Evolutionary conservation across 2,329 filamentous ascomycete species (phyloP), one percentile per base, ranked within the genome.

Genomic region (Fusarium continuum): DNA sequence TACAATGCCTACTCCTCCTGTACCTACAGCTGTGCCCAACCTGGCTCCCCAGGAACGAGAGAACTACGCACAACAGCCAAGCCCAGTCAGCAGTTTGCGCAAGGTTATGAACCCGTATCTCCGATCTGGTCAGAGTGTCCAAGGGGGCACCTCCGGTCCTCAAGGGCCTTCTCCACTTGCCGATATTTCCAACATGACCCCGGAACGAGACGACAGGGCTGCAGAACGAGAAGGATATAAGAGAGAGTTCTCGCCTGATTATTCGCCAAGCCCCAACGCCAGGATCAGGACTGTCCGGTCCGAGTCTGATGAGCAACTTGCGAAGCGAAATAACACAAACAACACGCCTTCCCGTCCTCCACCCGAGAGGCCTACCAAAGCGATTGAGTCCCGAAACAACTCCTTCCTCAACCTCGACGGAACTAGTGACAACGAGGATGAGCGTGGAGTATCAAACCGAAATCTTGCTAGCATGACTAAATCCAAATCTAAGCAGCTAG

Each of bases 61-160:
- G 16, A 69, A 69, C 23, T 64, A 70, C 5, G 74, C 76, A 45
- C 72, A 77, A 9, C 77, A 81, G 61, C 79, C 79, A 31, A 92
- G 87, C 70, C 88, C 91, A 14, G 86, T 90, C 31, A 95, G 91
- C 74, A 97, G 92, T 76, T 80, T 97, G 67, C 87, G 91, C 57
- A 86, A 91, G 76, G 91, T 91, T 47, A 96, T 97, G 92, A 91
- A 90, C 76, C 92, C 91, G 7, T 97, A 92, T 74, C 78, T 97
- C 17, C 78, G 76, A 49, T 73, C 69, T 26, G 76, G 72, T 49
- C 71, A 72, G 6, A 59, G 55, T 26, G 60, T 62, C 13, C 67
- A 68, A 16, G 66, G n/a, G n/a, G n/a, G 72, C 11, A 67, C 70
- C 8, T 65, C 72, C 3, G 70, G 44, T n/a, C 35, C 53, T n/a